A percentile compares a stretch with the other conserved stretches of the same genome.
Conservation (phyloP, 2,329 filamentous ascomycete species). For the Verticillium longisporum region DNA sequence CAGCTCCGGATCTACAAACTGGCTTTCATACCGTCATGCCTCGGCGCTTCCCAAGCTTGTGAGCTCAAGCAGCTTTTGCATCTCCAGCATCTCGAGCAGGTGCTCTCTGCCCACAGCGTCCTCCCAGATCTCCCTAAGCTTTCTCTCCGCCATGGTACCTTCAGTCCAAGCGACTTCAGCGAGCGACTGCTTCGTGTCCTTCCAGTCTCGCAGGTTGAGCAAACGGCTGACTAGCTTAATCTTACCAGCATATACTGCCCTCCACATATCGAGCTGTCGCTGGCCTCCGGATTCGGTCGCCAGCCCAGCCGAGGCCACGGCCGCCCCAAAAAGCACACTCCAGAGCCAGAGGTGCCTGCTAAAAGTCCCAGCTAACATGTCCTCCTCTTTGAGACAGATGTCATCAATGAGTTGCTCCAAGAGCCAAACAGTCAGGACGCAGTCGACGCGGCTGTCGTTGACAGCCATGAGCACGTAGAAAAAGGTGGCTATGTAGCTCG, state of each 20-base stretch:
- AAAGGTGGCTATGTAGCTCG: slow-evolving; percentile 38
- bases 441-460: slow-evolving; percentile 31
- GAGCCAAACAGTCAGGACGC: slow-evolving; percentile 36
- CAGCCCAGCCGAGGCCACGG: slow-evolving; percentile 29
- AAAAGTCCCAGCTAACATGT: slow-evolving; percentile 32
- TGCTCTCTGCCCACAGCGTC: slow-evolving; percentile 20
- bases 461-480: slow-evolving; percentile 39
- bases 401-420: slow-evolving; percentile 38
- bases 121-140: slow-evolving; percentile 33
- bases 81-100: neutral
- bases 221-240: slow-evolving; percentile 30
- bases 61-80: neutral
- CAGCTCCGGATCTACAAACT: neutral
- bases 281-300: slow-evolving; percentile 25
- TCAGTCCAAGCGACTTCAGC: slow-evolving; percentile 31
- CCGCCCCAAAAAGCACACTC: slow-evolving; percentile 38
- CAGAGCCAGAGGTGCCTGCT: slow-evolving; percentile 37
- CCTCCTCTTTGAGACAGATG: slow-evolving; percentile 30
- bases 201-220: slow-evolving; percentile 29
- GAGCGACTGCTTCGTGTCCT: slow-evolving; percentile 26
- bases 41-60: neutral
- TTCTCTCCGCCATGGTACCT: slow-evolving; percentile 30
- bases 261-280: slow-evolving; percentile 29
- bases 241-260: slow-evolving; percentile 31
- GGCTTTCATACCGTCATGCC: neutral